Percentiles rank a stretch among this genome's conserved stretches.
These are phyloP conservation scores for Dactylellina leptospora DNA, from an alignment of 2,329 filamentous ascomycete genomes.

Conservation along the genomic window DNA sequence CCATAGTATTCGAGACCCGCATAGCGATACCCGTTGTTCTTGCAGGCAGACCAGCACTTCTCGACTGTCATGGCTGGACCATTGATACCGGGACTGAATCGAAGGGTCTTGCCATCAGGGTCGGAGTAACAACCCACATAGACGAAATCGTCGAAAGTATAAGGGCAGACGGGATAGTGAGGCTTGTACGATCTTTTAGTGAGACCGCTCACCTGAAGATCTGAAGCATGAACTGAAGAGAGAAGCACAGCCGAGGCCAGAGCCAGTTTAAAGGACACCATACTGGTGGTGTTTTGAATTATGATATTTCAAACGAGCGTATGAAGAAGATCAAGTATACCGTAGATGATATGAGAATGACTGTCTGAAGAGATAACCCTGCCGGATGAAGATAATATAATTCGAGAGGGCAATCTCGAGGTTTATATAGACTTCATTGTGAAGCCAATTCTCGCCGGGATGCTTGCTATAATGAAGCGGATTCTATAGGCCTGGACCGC, in stretches of 20 bases:
- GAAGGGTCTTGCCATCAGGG: constrained; percentile 29
- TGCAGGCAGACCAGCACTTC: constrained; percentile 49
- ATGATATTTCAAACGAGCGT: neutral
- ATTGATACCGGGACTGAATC: constrained; percentile 43
- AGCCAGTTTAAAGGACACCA: constrained; percentile 27
- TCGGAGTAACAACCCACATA: constrained; percentile 37
- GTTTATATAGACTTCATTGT: constrained; percentile 47
- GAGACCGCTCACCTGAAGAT: neutral
- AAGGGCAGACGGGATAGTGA: constrained; percentile 46
- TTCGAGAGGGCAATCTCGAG: constrained; percentile 12
- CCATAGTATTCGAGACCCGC: constrained; percentile 47
- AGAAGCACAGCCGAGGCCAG: constrained; percentile 37
- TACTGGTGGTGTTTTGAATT: constrained; percentile 1
- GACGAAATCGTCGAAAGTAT: constrained; percentile 14
- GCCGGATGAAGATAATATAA: constrained; percentile 16
- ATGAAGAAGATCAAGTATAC: constrained; percentile 7
- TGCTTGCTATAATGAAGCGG: neutral
- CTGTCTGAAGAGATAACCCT: constrained; percentile 36
- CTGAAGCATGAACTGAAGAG: constrained; percentile 31
- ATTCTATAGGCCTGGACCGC: constrained; percentile 26
- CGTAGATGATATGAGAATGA: constrained; percentile 27
- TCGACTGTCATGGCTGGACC: constrained; percentile 40
- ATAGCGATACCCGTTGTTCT: constrained; percentile 43
- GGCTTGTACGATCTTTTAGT: constrained; percentile 43
- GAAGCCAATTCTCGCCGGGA: neutral